Evolutionary conservation across 169 alveolate species (phyloP), one percentile per base, ranked within the genome.

Genomic region (Plasmodium gonderi): DNA sequence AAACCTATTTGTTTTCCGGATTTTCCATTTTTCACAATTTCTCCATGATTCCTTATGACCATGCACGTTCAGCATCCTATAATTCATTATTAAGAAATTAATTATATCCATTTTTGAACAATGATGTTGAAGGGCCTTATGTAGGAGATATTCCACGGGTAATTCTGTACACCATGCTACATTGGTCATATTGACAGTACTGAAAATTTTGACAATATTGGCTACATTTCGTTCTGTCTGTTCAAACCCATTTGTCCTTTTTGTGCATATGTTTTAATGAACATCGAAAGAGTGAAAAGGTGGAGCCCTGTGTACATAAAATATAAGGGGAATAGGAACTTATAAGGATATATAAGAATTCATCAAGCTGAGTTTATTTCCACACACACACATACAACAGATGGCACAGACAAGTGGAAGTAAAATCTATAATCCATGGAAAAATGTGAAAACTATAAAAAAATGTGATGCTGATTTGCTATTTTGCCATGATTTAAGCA

Each of bases 391-490:
- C 68, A 20, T 9, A 14, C 68, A 29, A 51, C 31, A 6, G 40
- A 60, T 60, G 72, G 60, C 60, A 68, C 54, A 33, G 64, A 65
- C 38, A 80, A 5, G 42, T 40, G 8, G 45, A n/a, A 44, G 23
- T 44, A 44, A 49, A 80, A 38, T 8, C 2, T n/a, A 17, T 45
- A 85, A 36, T 33, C 92, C 92, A n/a, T 85, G 92, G 92, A 20
- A 85, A 36, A 85, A 54, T n/a, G 92, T 85, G 36, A 72, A 75
- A 51, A 38, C 72, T 17, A 36, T 85, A 40, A 85, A 85, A 67
- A 74, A 23, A 1, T 75, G 92, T 17, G 54, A 85, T 12, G 80
- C 26, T 9, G 80, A 85, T 51, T 76, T 75, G 47, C 11, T 72
- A 54, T 85, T 54, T 38, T 74, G 80, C 26, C 79, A 17, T 65